Evolutionary conservation across 2,329 filamentous ascomycete genomes (phyloP).

Genomic region (Paecilomyces dactylethromorphus): DNA sequence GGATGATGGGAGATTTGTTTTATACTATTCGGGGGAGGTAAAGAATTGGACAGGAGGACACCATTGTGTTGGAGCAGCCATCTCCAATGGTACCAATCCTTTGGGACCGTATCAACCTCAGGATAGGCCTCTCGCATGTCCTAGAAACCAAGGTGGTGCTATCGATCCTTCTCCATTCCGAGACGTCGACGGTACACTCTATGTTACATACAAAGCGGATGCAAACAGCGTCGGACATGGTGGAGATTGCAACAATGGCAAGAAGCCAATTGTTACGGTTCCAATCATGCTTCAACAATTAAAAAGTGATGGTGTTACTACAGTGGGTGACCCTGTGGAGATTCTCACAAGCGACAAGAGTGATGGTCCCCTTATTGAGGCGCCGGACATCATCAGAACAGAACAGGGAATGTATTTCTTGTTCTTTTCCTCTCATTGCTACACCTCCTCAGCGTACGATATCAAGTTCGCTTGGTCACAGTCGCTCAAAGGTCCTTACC

Average conservation of each 20-base stretch:
- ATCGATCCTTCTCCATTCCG: slow-evolving; percentile 57
- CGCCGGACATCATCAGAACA: slow-evolving; percentile 42
- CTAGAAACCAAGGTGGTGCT: slow-evolving; percentile 47
- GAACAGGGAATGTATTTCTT: slow-evolving; percentile 46
- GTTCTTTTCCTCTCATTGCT: slow-evolving; percentile 58
- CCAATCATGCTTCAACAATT: slow-evolving; percentile 34
- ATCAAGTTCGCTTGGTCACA: slow-evolving; percentile 51
- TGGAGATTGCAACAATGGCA: slow-evolving; percentile 39
- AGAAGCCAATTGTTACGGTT: slow-evolving; percentile 20
- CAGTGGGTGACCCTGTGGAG: slow-evolving; percentile 44
- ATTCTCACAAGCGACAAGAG: slow-evolving; percentile 55
- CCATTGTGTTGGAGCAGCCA: slow-evolving; percentile 55
- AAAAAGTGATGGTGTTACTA: slow-evolving; percentile 43
- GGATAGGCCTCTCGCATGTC: slow-evolving; percentile 46
- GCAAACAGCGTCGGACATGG: slow-evolving; percentile 48
- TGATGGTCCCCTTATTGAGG: slow-evolving; percentile 57
- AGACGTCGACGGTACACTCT: slow-evolving; percentile 48
- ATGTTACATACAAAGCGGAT: slow-evolving; percentile 59
- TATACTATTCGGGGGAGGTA: slow-evolving; percentile 51
- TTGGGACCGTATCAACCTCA: slow-evolving; percentile 43
- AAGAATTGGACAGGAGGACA: slow-evolving; percentile 25
- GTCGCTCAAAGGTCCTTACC: slow-evolving; percentile 29
- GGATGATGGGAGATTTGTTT: slow-evolving; percentile 45
- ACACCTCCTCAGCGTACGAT: slow-evolving; percentile 47
- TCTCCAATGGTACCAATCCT: slow-evolving; percentile 21